Base-by-base conservation (phyloP, 306 rosid genomes). In the Alnus glutinosa region DNA sequence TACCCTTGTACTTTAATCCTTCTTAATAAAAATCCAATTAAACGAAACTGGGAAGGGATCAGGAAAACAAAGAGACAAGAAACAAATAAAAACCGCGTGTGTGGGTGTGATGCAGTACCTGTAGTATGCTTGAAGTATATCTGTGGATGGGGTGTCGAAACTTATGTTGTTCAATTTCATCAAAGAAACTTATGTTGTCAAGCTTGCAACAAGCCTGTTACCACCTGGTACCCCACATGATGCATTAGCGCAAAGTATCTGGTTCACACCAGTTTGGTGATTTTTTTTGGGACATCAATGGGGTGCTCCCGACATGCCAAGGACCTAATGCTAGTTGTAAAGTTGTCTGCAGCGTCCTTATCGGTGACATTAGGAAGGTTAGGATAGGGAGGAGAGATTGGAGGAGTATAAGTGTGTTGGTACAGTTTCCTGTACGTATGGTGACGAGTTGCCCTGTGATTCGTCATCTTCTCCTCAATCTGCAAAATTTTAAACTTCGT, bases 71-170 rank as follows among this genome's bases (percentile, higher is more conserved):
- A 23, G 28, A 23, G 28, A 23, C 28, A 23, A 23, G 28, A 23
- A 23, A 23, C 28, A 23, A 23, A 23, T 23, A 23, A 23, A 23
- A 23, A 23, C 28, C 28, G 28, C 28, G 0, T 0, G 28, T 23
- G 28, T 23, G 28, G 28, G 28, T 23, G 28, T 23, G 28, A 23
- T 34, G 37, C 37, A 34, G 28, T 85, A 86, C 86, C 80, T 8
- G 9, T 83, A 83, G 36, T 86, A 86, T 69, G 89, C 87, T 74
- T 80, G 81, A 23, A 86, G 39, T 19, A 86, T 48, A 64, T 67
- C 79, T 46, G 71, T 58, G 11, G 18, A 14, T 13, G 89, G 84
- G 19, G 42, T 52, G 54, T 2, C 68, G 28, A 23, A 23, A 23
- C 28, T 23, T 23, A 23, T 23, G 28, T 23, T 23, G 28, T 23